Evolutionary conservation across 352 stramenopile species (phyloP), one percentile per base, ranked within the genome.

Genomic region (Phytopythium litorale): DNA sequence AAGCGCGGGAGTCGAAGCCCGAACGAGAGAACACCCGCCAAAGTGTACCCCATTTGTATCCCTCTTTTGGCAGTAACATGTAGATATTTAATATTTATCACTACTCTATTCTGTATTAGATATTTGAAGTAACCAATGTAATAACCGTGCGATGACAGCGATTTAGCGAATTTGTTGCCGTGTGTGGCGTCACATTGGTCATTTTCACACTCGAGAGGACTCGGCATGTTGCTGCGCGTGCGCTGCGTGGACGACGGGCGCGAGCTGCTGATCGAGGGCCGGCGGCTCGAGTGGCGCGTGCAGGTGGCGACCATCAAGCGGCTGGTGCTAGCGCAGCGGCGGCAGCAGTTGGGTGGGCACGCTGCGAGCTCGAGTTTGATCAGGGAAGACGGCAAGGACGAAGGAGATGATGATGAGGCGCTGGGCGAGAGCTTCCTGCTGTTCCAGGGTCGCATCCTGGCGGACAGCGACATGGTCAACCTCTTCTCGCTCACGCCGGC

Each of bases 401-500:
- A 32, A 25, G 21, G 23, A n/a, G 48, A 54, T 16, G 19, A 66
- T 48, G 19, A 52, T 45, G 49, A 53, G 4, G 50, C 65, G 13
- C 37, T 77, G 45, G 70, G 68, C 51, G 56, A 62, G 21, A 68
- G 72, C 54, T 87, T 77, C 50, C 63, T 91, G 48, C 61, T 88
- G 28, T 75, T 88, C 38, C 70, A 69, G 33, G 82, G 82, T 12
- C 72, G 76, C 35, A 79, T 91, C 59, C 69, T 89, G 28, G 66
- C 76, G 0, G 82, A 91, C 62, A 63, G 65, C 25, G 82, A 91
- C 65, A 64, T 80, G 38, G 51, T 91, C 46, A 73, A 88, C 55
- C 60, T 91, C 19, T 81, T 86, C 60, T 67, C 78, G 21, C 71
- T 88, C 30, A 46, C 48, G 7, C 25, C 70, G 0, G 57, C 69